Conservation (phyloP, 805 yeast genomes). For the Kluyveromyces nonfermentans region DNA sequence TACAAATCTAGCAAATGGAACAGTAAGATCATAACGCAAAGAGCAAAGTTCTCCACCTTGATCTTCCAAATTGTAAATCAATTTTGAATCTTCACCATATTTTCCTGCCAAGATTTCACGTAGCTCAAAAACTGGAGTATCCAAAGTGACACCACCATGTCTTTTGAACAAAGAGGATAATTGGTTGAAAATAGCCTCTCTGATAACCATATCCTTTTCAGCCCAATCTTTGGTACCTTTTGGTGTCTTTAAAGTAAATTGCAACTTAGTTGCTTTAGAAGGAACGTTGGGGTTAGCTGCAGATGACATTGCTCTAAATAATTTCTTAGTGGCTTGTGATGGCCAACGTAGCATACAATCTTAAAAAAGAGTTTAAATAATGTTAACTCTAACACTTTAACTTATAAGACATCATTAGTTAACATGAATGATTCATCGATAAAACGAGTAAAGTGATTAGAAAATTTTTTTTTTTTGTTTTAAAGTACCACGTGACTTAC, state of each 20-base stretch:
- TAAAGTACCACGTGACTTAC: not conserved
- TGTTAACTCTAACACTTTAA: not conserved
- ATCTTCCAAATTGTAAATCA: slow-evolving; percentile 91
- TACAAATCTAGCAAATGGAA: slow-evolving; percentile 94
- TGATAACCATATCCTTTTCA: slow-evolving; percentile 91
- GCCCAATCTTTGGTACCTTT: slow-evolving; percentile 99
- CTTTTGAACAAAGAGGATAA: slow-evolving; percentile 72
- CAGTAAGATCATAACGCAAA: slow-evolving; percentile 91
- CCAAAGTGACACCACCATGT: slow-evolving; percentile 97
- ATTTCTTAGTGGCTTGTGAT: not conserved
- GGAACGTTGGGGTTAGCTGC: slow-evolving; percentile 7
- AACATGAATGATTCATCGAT: not conserved
- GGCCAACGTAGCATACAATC: slow-evolving; percentile 1
- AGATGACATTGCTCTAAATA: slow-evolving; percentile 6
- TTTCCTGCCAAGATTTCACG: slow-evolving; percentile 94
- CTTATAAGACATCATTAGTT: not conserved
- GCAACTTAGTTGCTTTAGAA: slow-evolving; percentile 29
- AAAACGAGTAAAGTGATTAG: not conserved
- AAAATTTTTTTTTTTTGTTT: not conserved
- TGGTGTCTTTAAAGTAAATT: slow-evolving; percentile 83
- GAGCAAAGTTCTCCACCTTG: slow-evolving; percentile 98
- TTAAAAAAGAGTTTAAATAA: not conserved
- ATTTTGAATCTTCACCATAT: slow-evolving; percentile 96
- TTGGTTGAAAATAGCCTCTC: slow-evolving; percentile 76
- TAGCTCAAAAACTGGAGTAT: slow-evolving; percentile 95